Evolutionary conservation across 2,329 filamentous ascomycete genomes (phyloP).

Genomic region (Colletotrichum navitas): DNA sequence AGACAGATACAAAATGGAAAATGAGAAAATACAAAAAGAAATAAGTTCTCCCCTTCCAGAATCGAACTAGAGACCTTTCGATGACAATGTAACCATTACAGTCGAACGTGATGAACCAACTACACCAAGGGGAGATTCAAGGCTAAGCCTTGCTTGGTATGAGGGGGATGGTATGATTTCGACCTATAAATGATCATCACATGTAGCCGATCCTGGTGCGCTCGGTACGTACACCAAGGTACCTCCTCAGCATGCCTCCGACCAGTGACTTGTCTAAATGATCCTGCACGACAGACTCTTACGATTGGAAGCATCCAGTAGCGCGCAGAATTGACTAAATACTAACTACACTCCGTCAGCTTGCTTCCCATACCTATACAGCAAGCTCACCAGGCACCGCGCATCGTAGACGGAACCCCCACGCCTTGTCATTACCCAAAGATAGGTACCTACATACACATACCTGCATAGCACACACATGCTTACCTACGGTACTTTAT

Average conservation of each 20-base stretch:
- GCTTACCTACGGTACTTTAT: too few relatives aligned
- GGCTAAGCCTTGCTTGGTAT: slow-evolving; percentile 31
- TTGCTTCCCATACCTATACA: background rate
- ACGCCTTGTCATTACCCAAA: too few relatives aligned
- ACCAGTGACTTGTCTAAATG: background rate
- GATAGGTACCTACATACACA: too few relatives aligned
- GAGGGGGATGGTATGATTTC: too few relatives aligned
- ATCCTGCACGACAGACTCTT: background rate
- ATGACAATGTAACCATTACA: slow-evolving; percentile 38
- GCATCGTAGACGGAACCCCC: background rate
- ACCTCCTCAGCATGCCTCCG: too few relatives aligned
- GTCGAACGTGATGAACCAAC: slow-evolving; percentile 42
- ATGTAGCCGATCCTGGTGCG: too few relatives aligned
- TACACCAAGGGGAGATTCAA: slow-evolving; percentile 36
- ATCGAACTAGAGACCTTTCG: slow-evolving; percentile 40
- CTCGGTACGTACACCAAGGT: too few relatives aligned
- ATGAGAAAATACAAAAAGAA: too few relatives aligned
- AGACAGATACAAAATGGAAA: too few relatives aligned
- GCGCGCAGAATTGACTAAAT: background rate
- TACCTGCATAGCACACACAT: background rate
- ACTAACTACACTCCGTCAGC: background rate
- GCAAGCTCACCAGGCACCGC: background rate
- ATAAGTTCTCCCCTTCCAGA: slow-evolving; percentile 21
- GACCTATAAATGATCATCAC: too few relatives aligned
- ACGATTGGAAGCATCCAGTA: background rate